These are phyloP conservation scores for Bertia moriformis DNA, from an alignment of 2,329 filamentous ascomycete species.

Conservation along the genomic window DNA sequence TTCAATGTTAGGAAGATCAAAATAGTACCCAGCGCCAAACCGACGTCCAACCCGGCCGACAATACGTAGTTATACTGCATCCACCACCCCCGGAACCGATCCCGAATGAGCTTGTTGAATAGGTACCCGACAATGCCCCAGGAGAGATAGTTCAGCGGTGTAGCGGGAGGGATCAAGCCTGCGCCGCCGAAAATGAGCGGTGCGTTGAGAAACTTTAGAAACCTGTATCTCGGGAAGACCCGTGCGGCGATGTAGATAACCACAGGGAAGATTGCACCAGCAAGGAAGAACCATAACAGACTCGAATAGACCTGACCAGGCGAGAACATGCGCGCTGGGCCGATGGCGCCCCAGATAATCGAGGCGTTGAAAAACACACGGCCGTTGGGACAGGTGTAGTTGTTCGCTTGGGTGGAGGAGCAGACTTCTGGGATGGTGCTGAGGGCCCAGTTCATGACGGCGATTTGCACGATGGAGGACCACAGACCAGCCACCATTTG, in stretches of 20 bases:
- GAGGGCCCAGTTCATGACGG: constrained; percentile 16
- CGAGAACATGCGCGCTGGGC: constrained; percentile 38
- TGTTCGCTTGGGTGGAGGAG: constrained; percentile 17
- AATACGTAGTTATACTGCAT: constrained; percentile 41
- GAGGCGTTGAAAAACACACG: constrained; percentile 32
- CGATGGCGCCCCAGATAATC: constrained; percentile 41
- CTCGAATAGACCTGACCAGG: constrained; percentile 31
- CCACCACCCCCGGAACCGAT: constrained; percentile 44
- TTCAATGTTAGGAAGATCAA: constrained; percentile 32
- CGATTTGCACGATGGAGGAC: constrained; percentile 24
- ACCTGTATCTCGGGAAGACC: constrained; percentile 20
- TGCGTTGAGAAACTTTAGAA: constrained; percentile 33
- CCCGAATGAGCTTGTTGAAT: constrained; percentile 41
- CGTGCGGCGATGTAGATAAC: constrained; percentile 27
- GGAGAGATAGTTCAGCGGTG: constrained; percentile 39
- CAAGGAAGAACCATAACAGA: constrained; percentile 38
- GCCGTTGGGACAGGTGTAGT: constrained; percentile 27
- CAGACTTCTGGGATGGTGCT: constrained; percentile 28
- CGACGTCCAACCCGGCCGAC: constrained; percentile 32
- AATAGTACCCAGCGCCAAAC: constrained; percentile 28
- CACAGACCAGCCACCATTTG: constrained; percentile 24
- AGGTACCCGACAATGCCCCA: constrained; percentile 42
- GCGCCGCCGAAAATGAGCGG: constrained; percentile 43
- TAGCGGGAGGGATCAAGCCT: constrained; percentile 39
- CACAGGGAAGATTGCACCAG: constrained; percentile 31